Evolutionary conservation across 441 rosid species (phyloP).

Genomic region (Metrosideros polymorpha): DNA sequence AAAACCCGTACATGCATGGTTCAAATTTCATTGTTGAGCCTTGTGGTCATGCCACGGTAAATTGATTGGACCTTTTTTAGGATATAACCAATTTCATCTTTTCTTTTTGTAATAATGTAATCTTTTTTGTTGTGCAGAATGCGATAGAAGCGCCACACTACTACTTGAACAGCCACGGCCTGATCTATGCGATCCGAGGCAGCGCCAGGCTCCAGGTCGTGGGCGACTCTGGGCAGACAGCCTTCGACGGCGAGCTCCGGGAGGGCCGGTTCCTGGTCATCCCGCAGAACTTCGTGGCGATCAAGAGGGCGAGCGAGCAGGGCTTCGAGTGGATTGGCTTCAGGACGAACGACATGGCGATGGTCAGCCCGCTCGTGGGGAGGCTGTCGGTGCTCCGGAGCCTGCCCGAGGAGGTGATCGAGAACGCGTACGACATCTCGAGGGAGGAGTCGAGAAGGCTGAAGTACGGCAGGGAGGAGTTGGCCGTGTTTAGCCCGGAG

Average conservation of each 20-base stretch:
- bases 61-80: background rate
- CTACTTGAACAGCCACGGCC: constrained; percentile 15
- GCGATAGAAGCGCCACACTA: constrained; percentile 8
- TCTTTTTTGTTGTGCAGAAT: constrained; percentile 1
- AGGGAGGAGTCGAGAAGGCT: constrained; percentile 27
- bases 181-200: constrained; percentile 9
- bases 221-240: background rate
- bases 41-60: background rate
- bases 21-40: background rate
- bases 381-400: constrained; percentile 3
- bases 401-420: constrained; percentile 11
- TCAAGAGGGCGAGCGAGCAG: constrained; percentile 10
- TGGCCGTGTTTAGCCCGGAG: background rate
- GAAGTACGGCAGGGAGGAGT: constrained; percentile 3
- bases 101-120: background rate
- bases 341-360: constrained; percentile 13
- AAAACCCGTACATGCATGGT: background rate
- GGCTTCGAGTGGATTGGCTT: constrained; percentile 18
- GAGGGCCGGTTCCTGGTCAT: constrained; percentile 20
- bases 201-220: constrained; percentile 8
- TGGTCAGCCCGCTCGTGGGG: constrained; percentile 9
- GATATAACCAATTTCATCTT: too few species aligned
- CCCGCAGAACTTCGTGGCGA: constrained; percentile 12
- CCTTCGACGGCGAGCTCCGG: constrained; percentile 4
- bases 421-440: constrained; percentile 9